phyloP scores from a whole-genome alignment of 2,329 filamentous ascomycete species.

The Cladorrhinum sp. region DNA sequence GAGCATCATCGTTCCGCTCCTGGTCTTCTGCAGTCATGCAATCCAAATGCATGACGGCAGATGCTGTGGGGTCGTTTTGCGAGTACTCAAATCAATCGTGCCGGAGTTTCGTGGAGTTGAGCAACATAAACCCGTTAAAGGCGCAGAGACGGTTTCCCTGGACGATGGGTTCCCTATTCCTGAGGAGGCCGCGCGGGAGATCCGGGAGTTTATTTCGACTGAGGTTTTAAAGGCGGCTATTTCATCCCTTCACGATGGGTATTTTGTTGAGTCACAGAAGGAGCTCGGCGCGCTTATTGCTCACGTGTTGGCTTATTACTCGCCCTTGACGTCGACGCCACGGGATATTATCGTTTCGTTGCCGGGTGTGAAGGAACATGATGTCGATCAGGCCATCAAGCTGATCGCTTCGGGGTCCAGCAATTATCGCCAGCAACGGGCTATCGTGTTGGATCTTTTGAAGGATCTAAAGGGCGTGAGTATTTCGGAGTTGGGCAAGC shows the following conservation, averaged over 20 bases:
- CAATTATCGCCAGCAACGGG: conserved; percentile 73
- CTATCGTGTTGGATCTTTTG: conserved; percentile 77
- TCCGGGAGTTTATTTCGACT: conserved; percentile 85
- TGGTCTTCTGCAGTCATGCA: conserved; percentile 87
- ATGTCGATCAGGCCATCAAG: conserved; percentile 63
- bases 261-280: conserved; percentile 94
- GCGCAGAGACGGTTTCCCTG: conserved; percentile 22
- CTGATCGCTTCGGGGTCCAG: conserved; percentile 57
- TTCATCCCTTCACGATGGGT: conserved; percentile 86
- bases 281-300: conserved; percentile 87
- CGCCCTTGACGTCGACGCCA: conserved; percentile 65
- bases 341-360: conserved; percentile 73
- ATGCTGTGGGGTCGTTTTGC: conserved; percentile 80
- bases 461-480: conserved; percentile 86
- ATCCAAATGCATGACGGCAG: conserved; percentile 87
- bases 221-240: conserved; percentile 89
- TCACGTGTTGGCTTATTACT: conserved; percentile 76
- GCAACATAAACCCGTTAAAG: conserved; percentile 19
- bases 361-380: conserved; percentile 68
- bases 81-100: conserved; percentile 81
- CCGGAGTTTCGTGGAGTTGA: conserved; percentile 62
- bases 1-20: conserved; percentile 78
- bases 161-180: conserved; percentile 46
- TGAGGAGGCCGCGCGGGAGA: conserved; percentile 56
- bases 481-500: conserved; percentile 88